Percentiles rank a stretch among this genome's conserved stretches.
These are phyloP conservation scores for Schwanniomyces occidentalis DNA, from an alignment of 805 yeast genomes.

Conservation along the genomic window DNA sequence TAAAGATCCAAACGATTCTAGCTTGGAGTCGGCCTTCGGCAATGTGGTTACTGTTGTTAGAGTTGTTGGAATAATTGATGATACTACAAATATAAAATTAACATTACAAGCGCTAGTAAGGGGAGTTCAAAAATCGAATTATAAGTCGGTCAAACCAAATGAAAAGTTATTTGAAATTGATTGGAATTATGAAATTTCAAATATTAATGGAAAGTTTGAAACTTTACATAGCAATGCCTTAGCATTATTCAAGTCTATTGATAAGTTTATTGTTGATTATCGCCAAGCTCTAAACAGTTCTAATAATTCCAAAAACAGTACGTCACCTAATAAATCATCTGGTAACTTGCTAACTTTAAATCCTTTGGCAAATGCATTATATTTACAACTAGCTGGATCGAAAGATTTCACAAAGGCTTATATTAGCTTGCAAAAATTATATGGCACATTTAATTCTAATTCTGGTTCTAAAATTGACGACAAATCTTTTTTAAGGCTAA, in stretches of 20 bases:
- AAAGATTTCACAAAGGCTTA: slow-evolving; percentile 49
- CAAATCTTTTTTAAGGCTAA: slow-evolving; percentile 27
- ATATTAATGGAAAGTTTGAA: slow-evolving; percentile 17
- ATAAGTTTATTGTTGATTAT: slow-evolving; percentile 38
- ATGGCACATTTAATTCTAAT: slow-evolving; percentile 20
- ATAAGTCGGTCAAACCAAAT: slow-evolving; percentile 14
- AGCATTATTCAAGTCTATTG: slow-evolving; percentile 36
- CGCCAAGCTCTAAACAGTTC: slow-evolving; percentile 27
- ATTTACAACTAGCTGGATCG: slow-evolving; percentile 51
- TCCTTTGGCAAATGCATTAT: slow-evolving; percentile 62
- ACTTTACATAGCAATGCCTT: slow-evolving; percentile 18
- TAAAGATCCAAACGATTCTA: slow-evolving; percentile 17
- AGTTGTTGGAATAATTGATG: slow-evolving; percentile 48
- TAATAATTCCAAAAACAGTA: slow-evolving; percentile 4
- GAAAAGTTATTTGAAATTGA: slow-evolving; percentile 29
- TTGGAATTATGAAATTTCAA: slow-evolving; percentile 19
- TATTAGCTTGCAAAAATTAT: slow-evolving; percentile 36
- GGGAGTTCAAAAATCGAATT: slow-evolving; percentile 24
- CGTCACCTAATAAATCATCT: slow-evolving; percentile 11
- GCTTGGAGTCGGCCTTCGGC: slow-evolving; percentile 7
- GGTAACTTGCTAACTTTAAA: slow-evolving; percentile 45
- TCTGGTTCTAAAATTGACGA: slow-evolving; percentile 20
- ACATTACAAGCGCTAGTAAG: slow-evolving; percentile 53
- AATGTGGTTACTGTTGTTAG: slow-evolving; percentile 45
- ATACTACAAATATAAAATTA: slow-evolving; percentile 42